Evolutionary conservation across 164 flowering plant genomes (phyloP), one percentile per base, ranked within the genome.

Genomic region (Aristolochia contorta): DNA sequence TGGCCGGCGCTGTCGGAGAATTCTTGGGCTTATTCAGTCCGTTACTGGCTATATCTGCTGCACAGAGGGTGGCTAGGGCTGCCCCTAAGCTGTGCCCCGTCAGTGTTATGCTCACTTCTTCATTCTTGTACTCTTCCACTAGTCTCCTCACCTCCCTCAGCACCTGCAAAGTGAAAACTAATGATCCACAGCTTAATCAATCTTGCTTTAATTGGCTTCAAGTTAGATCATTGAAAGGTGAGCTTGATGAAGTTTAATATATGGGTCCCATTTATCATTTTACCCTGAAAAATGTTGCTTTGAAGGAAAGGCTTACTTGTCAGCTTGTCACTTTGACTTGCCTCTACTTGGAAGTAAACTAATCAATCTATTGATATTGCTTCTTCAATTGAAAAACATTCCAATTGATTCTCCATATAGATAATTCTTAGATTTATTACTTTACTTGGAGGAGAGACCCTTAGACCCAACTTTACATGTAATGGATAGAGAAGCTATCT

Each of bases 81-180:
- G 88, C 93, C 0, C 98, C 98, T 53, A 92, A 67, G 74, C 96
- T 92, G 83, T 87, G 58, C 63, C 91, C 50, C 56, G 84, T 67
- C 8, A 81, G 23, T 2, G 81, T 81, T 47, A 82, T 71, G 72
- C 91, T 82, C 6, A 79, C 60, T 5, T 75, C 77, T 53, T 82
- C 84, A 7, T 75, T 62, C 58, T 75, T 64, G 74, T 55, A 70
- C n/a, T 33, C 15, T 43, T 83, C 86, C 43, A 84, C 81, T 4
- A 91, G 72, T 53, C 87, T 84, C 47, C 58, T 70, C 1, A 91
- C 72, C 72, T 89, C 95, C 0, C 18, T 27, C 8, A 85, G 50
- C 46, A 88, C 89, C 96, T 89, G 73, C 13, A 50, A 62, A 27
- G 30, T 2, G 5, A 27, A 27, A 27, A 2, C 30, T 2, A 5